Evolutionary conservation across 768 basidiomycete genomes (phyloP).

Genomic region (Kwoniella sp.): DNA sequence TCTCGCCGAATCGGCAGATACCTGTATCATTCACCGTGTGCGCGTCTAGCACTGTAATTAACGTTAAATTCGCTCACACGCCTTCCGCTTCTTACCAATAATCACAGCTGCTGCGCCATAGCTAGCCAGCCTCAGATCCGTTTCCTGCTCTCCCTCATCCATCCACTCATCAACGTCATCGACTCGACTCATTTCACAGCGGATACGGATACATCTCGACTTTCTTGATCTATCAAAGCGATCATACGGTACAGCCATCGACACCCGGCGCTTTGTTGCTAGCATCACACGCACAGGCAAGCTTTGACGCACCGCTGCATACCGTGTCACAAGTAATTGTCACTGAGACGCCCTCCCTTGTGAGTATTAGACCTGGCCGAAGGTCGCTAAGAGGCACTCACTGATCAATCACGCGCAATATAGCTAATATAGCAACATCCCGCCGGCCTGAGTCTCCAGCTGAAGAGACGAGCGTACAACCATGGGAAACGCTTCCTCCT

Average conservation of each 20-base stretch:
- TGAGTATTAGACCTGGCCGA: too few species aligned
- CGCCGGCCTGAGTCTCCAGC: neutral
- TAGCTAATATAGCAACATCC: too few species aligned
- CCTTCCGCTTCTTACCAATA: too few species aligned
- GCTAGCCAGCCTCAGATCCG: neutral
- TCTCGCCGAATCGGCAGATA: neutral
- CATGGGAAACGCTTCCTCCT: slow-evolving; percentile 32
- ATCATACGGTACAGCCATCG: neutral
- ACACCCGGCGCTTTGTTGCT: too few species aligned
- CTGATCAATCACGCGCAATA: neutral
- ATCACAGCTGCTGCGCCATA: neutral
- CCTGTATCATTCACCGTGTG: neutral
- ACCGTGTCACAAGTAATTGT: too few species aligned
- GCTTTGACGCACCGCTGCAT: too few species aligned
- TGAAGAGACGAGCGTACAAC: neutral
- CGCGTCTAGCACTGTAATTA: too few species aligned
- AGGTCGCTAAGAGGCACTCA: too few species aligned
- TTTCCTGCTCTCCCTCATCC: neutral
- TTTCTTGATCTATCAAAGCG: neutral
- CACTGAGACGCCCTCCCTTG: too few species aligned
- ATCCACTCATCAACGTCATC: neutral
- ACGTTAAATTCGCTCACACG: too few species aligned
- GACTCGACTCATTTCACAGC: neutral
- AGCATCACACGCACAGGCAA: too few species aligned
- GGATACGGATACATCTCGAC: neutral